Base-by-base conservation (phyloP, 148 eudicot species). In the Simmondsia chinensis region DNA sequence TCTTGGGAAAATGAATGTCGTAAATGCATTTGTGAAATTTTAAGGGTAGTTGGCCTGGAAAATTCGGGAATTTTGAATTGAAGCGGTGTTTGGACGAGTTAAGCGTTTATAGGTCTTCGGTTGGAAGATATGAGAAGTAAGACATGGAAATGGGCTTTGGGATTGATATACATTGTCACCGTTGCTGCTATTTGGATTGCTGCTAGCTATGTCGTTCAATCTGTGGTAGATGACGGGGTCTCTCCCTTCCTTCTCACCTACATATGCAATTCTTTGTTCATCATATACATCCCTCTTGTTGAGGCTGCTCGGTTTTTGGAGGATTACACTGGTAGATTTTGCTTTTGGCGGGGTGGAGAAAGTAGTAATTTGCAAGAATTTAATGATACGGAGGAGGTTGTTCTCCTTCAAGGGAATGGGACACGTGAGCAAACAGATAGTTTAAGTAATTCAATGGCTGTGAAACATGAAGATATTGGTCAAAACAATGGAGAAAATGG, bases 141-240 rank as follows among this genome's bases (percentile, higher is more conserved):
- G 57, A 47, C 54, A 22, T 64, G 83, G 76, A 86, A 66, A 71
- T 93, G 99, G 96, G 57, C 69, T 56, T 53, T 93, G 60, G 99
- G 99, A 33, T 69, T 93, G 59, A 48, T 53, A 31, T 93, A 86
- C 53, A 93, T 93, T 40, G 44, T 86, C 46, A 69, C 76, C 39
- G 99, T 93, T 6, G 99, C 99, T 17, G 31, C 66, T 8, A 93
- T 93, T 50, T 93, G 99, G 99, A 86, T 93, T 68, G 96, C 94
- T 57, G 94, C 96, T 64, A 93, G 99, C 60, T 86, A 71, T 48
- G 94, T 93, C 33, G 96, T 93, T 20, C 99, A 93, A 46, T 77
- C 94, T 22, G 96, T 86, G 40, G 99, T 93, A 18, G 99, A 80
- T 32, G 81, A 48, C 0, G 99, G 99, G 3, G 87, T 86, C 56